These are phyloP conservation scores for Gelatoporia subvermispora DNA, from an alignment of 768 basidiomycete genomes.

Conservation along the genomic window DNA sequence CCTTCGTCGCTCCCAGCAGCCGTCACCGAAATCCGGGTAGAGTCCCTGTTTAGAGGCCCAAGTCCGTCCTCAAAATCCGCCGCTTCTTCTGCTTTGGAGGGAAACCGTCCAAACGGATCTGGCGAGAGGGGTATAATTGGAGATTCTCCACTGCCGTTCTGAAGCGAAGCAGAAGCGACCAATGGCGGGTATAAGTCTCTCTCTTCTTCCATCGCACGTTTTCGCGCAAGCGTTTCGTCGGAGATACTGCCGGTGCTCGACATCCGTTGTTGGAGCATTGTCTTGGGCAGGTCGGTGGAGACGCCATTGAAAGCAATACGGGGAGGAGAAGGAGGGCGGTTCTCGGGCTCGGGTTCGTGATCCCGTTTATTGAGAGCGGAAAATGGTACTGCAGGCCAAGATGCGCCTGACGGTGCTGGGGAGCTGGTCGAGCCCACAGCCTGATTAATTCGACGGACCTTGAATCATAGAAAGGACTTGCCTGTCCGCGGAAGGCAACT, in stretches of 20 bases:
- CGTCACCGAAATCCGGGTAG: slow-evolving; percentile 3
- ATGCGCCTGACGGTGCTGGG: slow-evolving; percentile 10
- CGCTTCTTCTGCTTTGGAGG: slow-evolving; percentile 36
- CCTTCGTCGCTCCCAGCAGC: neutral
- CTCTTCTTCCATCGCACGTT: slow-evolving; percentile 45
- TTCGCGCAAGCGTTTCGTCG: slow-evolving; percentile 38
- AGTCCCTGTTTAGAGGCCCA: slow-evolving; percentile 1
- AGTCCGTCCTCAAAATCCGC: neutral
- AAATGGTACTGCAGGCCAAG: slow-evolving; percentile 44
- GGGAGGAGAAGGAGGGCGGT: slow-evolving; percentile 47
- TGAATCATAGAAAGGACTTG: slow-evolving; percentile 5
- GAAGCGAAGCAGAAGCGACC: slow-evolving; percentile 24
- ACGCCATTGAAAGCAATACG: slow-evolving; percentile 65
- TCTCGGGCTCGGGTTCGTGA: slow-evolving; percentile 26
- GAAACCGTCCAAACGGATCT: slow-evolving; percentile 74
- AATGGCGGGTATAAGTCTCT: slow-evolving; percentile 41
- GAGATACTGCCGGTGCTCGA: slow-evolving; percentile 37
- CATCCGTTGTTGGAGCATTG: slow-evolving; percentile 25
- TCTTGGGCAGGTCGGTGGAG: slow-evolving; percentile 52
- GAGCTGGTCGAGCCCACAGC: slow-evolving; percentile 9
- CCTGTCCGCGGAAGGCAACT: neutral
- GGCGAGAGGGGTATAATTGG: slow-evolving; percentile 81
- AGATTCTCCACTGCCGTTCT: slow-evolving; percentile 33
- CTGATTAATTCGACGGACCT: slow-evolving; percentile 7
- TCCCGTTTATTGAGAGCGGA: slow-evolving; percentile 25